Evolutionary conservation across 2,329 filamentous ascomycete species (phyloP).

Genomic region (Fusarium drepaniforme): DNA sequence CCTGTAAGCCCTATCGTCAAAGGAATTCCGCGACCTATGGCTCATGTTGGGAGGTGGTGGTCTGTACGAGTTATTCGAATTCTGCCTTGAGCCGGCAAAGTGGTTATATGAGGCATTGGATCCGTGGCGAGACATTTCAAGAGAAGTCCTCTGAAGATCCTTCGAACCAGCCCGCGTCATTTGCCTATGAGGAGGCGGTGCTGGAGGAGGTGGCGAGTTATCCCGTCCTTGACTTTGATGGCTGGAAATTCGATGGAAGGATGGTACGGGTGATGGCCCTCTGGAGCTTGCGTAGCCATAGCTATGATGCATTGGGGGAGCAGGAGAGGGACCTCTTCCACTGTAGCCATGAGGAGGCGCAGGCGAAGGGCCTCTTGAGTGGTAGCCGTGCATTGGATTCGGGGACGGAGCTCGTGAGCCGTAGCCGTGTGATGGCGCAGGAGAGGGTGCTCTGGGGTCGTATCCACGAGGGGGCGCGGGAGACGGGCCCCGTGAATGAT

Average conservation of each 20-base stretch:
- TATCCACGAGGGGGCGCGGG: constrained; percentile 38
- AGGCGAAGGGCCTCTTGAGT: constrained; percentile 45
- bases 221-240: constrained; percentile 51
- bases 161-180: constrained; percentile 55
- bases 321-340: constrained; percentile 49
- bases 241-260: constrained; percentile 42
- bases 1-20: constrained; percentile 50
- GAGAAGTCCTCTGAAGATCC: constrained; percentile 50
- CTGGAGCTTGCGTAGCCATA: constrained; percentile 50
- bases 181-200: constrained; percentile 87
- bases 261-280: constrained; percentile 54
- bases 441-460: constrained; percentile 45
- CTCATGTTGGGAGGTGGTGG: constrained; percentile 34
- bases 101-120: constrained; percentile 51
- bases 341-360: constrained; percentile 46
- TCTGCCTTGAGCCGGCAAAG: constrained; percentile 50
- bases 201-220: constrained; percentile 80
- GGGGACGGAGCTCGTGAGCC: constrained; percentile 48
- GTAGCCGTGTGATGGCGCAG: constrained; percentile 47
- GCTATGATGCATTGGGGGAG: constrained; percentile 38
- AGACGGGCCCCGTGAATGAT: constrained; percentile 48
- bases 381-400: constrained; percentile 36
- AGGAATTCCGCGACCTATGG: constrained; percentile 39
- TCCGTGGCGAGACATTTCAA: constrained; percentile 49
- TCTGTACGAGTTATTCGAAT: constrained; percentile 54